A percentile compares a stretch with the other conserved stretches of the same genome.
Conservation (phyloP, 2,329 filamentous ascomycete genomes). For the Dothiorella sarmentorum region DNA sequence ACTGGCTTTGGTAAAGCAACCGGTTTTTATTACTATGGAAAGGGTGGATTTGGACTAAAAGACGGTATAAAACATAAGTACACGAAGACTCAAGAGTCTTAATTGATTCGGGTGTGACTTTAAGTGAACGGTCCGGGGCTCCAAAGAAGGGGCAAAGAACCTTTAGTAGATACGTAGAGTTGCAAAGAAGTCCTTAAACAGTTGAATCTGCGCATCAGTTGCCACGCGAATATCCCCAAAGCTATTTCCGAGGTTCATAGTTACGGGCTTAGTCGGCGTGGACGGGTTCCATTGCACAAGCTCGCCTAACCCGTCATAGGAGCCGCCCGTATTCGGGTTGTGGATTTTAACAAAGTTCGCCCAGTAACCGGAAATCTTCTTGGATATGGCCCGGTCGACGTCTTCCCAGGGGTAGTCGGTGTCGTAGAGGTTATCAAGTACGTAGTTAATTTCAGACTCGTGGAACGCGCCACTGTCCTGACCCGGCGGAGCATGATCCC, state of each 20-base stretch:
- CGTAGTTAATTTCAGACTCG: conserved; percentile 40
- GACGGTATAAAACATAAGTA: too few relatives aligned
- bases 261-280: background rate
- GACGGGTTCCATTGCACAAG: background rate
- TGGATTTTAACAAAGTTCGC: background rate
- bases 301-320: background rate
- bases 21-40: too few relatives aligned
- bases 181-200: background rate
- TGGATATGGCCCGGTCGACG: conserved; percentile 29
- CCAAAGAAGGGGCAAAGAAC: too few relatives aligned
- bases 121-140: too few relatives aligned
- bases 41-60: too few relatives aligned
- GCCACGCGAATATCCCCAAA: background rate
- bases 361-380: background rate
- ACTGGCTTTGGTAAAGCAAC: too few relatives aligned
- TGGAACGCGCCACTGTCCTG: conserved; percentile 38
- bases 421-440: conserved; percentile 35
- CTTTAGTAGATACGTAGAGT: too few relatives aligned
- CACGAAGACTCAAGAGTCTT: too few relatives aligned
- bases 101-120: too few relatives aligned
- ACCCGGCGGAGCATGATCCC: conserved; percentile 37
- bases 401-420: conserved; percentile 25
- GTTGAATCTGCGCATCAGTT: background rate
- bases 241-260: background rate
- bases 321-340: background rate